A percentile compares a stretch with the other conserved stretches of the same genome.
phyloP scores from a whole-genome alignment of 1,139 yeast genomes.

The Zygosaccharomyces sapae region DNA sequence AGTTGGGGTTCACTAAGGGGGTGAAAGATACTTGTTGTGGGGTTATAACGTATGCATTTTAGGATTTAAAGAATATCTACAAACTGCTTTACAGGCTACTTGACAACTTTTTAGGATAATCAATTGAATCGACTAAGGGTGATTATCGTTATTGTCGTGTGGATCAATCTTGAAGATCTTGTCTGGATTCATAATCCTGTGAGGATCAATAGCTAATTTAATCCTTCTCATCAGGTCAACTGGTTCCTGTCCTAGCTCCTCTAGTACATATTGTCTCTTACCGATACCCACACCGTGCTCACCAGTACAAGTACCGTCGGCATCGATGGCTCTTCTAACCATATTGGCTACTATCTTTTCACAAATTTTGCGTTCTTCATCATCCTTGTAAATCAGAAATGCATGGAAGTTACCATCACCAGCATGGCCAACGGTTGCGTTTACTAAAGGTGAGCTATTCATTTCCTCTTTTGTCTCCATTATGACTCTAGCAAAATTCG shows the following conservation, averaged over 20 bases:
- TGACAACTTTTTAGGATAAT: background rate
- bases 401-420: constrained; percentile 92
- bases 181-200: constrained; percentile 70
- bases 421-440: constrained; percentile 71
- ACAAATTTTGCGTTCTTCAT: constrained; percentile 43
- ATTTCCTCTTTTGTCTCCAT: constrained; percentile 56
- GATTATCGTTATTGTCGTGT: constrained; percentile 36
- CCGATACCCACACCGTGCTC: constrained; percentile 90
- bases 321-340: constrained; percentile 62
- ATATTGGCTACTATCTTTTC: constrained; percentile 57
- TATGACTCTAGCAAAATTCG: constrained; percentile 59
- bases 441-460: constrained; percentile 50
- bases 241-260: constrained; percentile 65
- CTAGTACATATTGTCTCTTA: constrained; percentile 58
- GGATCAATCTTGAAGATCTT: constrained; percentile 68
- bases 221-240: constrained; percentile 71
- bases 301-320: constrained; percentile 86
- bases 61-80: background rate
- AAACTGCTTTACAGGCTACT: background rate
- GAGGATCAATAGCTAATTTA: constrained; percentile 69
- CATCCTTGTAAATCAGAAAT: constrained; percentile 58
- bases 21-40: background rate
- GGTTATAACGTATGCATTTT: background rate
- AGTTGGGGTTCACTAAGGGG: background rate
- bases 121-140: constrained; percentile 9